Conservation (phyloP, 768 basidiomycete species). For the Termitomyces sp. region DNA sequence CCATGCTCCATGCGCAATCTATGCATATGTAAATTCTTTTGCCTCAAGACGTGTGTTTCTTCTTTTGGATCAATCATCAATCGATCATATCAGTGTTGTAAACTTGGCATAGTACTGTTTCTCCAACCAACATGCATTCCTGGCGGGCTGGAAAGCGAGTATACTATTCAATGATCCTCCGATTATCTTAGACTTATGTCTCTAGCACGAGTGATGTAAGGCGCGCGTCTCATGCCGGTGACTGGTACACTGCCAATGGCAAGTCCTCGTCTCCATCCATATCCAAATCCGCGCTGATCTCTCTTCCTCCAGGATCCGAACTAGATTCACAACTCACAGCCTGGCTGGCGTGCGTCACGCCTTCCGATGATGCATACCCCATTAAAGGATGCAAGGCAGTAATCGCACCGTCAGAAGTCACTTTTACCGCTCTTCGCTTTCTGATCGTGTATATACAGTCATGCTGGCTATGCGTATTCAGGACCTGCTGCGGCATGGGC, state of each 20-base stretch:
- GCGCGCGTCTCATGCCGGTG: constrained; percentile 80
- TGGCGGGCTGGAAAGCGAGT: constrained; percentile 20
- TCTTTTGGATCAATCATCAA: constrained; percentile 9
- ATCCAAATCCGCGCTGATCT: constrained; percentile 11
- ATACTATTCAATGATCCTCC: background rate
- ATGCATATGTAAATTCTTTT: constrained; percentile 6
- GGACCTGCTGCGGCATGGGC: constrained; percentile 96
- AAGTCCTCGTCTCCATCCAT: constrained; percentile 8
- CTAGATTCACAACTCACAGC: constrained; percentile 58
- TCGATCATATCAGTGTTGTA: background rate
- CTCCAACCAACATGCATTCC: constrained; percentile 11
- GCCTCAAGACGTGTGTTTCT: background rate
- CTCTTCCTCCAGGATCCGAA: constrained; percentile 40
- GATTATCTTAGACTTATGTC: background rate
- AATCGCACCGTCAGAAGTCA: constrained; percentile 83
- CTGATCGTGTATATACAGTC: constrained; percentile 42
- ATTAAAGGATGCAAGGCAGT: constrained; percentile 75
- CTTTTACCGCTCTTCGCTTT: constrained; percentile 1
- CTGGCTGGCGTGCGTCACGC: constrained; percentile 59
- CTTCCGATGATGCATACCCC: constrained; percentile 50
- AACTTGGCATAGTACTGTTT: background rate
- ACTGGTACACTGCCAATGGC: constrained; percentile 85
- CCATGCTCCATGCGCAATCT: constrained; percentile 31
- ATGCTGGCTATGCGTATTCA: constrained; percentile 95
- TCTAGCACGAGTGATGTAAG: constrained; percentile 27